phyloP scores from a whole-genome alignment of 1,284 basidiomycete species.

The Tylopilus orsonianus region DNA sequence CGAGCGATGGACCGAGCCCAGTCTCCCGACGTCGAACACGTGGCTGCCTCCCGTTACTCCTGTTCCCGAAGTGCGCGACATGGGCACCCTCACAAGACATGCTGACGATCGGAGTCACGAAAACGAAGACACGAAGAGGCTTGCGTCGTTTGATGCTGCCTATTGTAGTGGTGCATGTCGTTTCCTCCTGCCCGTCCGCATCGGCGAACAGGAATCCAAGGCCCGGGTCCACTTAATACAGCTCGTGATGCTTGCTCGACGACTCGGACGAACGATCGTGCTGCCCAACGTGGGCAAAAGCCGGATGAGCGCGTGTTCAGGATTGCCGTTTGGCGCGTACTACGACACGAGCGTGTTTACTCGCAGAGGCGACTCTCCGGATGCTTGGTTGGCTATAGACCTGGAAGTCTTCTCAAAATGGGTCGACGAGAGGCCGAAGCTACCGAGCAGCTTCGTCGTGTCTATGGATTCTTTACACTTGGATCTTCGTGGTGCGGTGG shows the following conservation, averaged over 20 bases:
- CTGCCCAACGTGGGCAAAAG: conserved; percentile 53
- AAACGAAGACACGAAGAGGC: neutral
- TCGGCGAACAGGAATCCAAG: conserved; percentile 52
- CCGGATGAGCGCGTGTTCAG: conserved; percentile 46
- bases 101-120: neutral
- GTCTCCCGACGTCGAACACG: neutral
- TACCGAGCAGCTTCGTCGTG: conserved; percentile 10
- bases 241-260: conserved; percentile 41
- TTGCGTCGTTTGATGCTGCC: conserved; percentile 12
- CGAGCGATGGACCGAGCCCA: neutral
- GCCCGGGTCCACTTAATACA: conserved; percentile 48
- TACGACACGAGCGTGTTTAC: conserved; percentile 37
- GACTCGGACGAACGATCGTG: conserved; percentile 49
- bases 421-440: conserved; percentile 11
- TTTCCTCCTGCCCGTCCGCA: conserved; percentile 47
- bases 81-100: neutral
- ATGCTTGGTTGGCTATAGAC: conserved; percentile 1
- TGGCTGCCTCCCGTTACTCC: conserved; percentile 19
- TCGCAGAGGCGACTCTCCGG: neutral
- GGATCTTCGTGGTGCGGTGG: neutral
- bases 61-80: conserved; percentile 10
- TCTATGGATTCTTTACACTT: conserved; percentile 12
- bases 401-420: conserved; percentile 20
- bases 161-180: conserved; percentile 33
- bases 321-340: conserved; percentile 44